phyloP scores from a whole-genome alignment of 2,329 filamentous ascomycete species.

The Immersiporthe knoxdaviesiana region DNA sequence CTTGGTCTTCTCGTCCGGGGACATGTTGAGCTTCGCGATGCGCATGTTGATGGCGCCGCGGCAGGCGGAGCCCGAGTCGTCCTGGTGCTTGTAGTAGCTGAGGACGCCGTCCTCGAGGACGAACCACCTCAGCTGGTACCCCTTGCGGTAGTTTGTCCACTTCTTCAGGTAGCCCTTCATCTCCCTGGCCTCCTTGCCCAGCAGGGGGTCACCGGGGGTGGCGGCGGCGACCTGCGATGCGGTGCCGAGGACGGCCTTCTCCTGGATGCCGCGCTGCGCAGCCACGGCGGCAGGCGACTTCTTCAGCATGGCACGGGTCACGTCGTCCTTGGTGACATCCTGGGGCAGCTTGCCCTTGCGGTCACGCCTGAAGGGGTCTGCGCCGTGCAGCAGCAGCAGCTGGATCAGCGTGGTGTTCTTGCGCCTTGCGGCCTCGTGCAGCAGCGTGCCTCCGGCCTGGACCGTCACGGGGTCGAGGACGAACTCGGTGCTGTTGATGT shows the following conservation, averaged over 20 bases:
- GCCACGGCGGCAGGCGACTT: constrained; percentile 92
- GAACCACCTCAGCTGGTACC: constrained; percentile 97
- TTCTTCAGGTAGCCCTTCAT: constrained; percentile 99
- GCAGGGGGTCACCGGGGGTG: constrained; percentile 62
- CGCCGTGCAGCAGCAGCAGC: constrained; percentile 87
- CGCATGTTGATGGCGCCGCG: constrained; percentile 99
- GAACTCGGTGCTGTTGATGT: constrained; percentile 91
- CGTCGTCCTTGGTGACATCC: constrained; percentile 94
- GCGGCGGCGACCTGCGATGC: constrained; percentile 59
- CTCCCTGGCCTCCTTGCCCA: constrained; percentile 85
- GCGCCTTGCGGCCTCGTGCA: constrained; percentile 91
- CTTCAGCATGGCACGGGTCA: constrained; percentile 85
- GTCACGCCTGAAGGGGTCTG: constrained; percentile 93
- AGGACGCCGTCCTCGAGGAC: constrained; percentile 95
- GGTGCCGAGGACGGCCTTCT: constrained; percentile 87
- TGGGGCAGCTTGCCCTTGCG: constrained; percentile 94
- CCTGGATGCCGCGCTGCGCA: constrained; percentile 92
- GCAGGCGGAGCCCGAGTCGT: constrained; percentile 93
- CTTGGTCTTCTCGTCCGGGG: constrained; percentile 92
- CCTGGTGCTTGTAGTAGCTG: constrained; percentile 99
- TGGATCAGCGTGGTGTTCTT: constrained; percentile 88
- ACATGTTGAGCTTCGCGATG: constrained; percentile 94
- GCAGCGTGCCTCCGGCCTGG: constrained; percentile 83
- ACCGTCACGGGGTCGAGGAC: constrained; percentile 78
- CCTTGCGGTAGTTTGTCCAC: constrained; percentile 98